Evolutionary conservation across 2,329 filamentous ascomycete genomes (phyloP), one percentile per base, ranked within the genome.

Genomic region (Sporothrix brunneoviolacea): DNA sequence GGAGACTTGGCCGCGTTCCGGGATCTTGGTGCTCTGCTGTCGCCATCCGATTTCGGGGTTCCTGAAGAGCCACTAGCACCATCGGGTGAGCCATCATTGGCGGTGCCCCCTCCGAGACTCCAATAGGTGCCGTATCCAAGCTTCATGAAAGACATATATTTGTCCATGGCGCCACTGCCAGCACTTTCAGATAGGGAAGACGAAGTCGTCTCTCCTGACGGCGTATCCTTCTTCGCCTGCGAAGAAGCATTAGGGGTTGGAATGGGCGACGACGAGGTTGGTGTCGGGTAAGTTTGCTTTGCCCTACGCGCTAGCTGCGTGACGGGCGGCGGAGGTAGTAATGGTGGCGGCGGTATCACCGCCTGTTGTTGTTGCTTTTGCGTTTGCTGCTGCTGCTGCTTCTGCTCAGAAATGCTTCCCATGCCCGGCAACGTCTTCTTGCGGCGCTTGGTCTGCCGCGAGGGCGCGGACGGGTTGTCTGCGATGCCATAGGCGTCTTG

Each of bases 401-500:
- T 48, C 42, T 54, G 54, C 33, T 57, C 54, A 0, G 48, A 39
- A 12, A 56, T 55, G 48, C 54, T 52, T 0, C 44, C 24, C 53
- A 56, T 42, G 18, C 19, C 22, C 9, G 37, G 32, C 12, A 22
- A 9, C 2, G 43, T 16, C 39, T 62, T 54, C 62, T 68, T 67
- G 48, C 60, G 66, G 61, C 49, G 53, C 28, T 27, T 39, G n/a
- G 64, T 68, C 37, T 69, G 66, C 42, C 75, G 73, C 28, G 85
- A 77, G 53, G 76, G 75, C 1, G 86, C 84, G 2, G 77, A 79
- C 13, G 89, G 86, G 57, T 88, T 90, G 32, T 94, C 86, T 48
- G 80, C 79, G 7, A 96, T 79, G 4, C 91, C 91, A 63, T 95
- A 97, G 2, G 91, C 83, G 60, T 86, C 77, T 47, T 88, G 82